A percentile compares a stretch with the other conserved stretches of the same genome.
Conservation (phyloP, 768 basidiomycete species). For the Mycena galericulata region DNA sequence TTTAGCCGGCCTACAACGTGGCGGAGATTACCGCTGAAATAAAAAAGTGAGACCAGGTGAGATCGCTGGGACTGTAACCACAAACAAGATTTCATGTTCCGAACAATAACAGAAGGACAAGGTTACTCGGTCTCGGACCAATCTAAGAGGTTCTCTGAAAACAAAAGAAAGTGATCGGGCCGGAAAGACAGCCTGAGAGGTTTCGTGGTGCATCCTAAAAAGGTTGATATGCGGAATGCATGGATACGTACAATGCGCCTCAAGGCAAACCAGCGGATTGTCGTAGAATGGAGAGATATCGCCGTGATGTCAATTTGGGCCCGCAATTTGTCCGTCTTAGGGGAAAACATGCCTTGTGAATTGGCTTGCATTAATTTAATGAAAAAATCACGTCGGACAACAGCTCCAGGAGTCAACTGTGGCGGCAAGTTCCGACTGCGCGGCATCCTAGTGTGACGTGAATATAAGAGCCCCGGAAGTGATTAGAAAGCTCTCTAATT, state of each 20-base stretch:
- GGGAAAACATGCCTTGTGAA: too few relatives aligned
- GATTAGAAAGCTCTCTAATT: too few relatives aligned
- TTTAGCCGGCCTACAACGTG: conserved; percentile 25
- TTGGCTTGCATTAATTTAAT: too few relatives aligned
- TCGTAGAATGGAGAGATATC: background rate
- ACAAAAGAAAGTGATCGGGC: conserved; percentile 15
- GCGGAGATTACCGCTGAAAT: background rate
- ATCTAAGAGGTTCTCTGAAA: background rate
- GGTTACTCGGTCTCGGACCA: background rate
- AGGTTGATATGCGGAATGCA: background rate
- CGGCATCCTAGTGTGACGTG: too few relatives aligned
- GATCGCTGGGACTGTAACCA: background rate
- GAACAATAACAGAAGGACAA: background rate
- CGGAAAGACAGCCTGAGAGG: conserved; percentile 22
- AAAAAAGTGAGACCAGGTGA: background rate
- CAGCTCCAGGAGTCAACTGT: too few relatives aligned
- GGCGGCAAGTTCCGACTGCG: too few relatives aligned
- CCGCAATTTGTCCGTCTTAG: too few relatives aligned
- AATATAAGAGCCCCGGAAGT: too few relatives aligned
- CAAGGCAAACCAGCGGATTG: conserved; percentile 16
- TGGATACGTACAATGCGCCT: background rate
- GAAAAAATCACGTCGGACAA: too few relatives aligned
- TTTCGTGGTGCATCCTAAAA: background rate
- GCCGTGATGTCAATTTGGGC: background rate
- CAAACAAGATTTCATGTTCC: too few relatives aligned